Evolutionary conservation across 2,329 filamentous ascomycete genomes (phyloP), one percentile per base, ranked within the genome.

Genomic region (Alternaria arbusti): DNA sequence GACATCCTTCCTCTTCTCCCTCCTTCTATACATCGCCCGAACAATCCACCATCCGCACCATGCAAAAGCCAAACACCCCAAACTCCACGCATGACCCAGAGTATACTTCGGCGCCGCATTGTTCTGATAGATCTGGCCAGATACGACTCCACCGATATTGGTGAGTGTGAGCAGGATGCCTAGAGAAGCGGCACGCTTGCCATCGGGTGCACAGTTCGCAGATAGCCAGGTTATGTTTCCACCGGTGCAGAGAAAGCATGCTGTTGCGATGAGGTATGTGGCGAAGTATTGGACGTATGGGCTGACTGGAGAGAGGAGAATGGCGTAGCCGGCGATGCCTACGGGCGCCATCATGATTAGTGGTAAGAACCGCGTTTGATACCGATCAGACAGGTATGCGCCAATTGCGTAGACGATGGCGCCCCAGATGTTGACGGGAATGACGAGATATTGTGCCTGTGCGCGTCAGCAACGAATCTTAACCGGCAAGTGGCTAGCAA

Each of bases 381-480:
- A 81, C 40, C 67, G 76, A 57, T 83, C 80, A 0, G 78, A 79
- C 3, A 82, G 65, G 54, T 79, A 70, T 5, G 80, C 80, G 6
- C 79, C 80, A n/a, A 80, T 54, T 1, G 74, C 74, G 59, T 82
- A 82, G n/a, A 81, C 76, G 5, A 81, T 36, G 0, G 79, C 77
- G 2, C 79, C 81, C 80, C 79, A 82, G 23, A 82, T 45, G 56
- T 81, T 82, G n/a, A 81, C 78, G 1, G 80, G 80, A 17, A 82
- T 81, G 9, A 81, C 79, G 5, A 82, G 70, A 55, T 82, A 82
- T 65, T 76, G 73, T 13, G 72, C 68, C 70, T 74, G 15, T 12
- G 4, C 20, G 1, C 8, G 28, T 36, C 5, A 54, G 32, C 1
- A 1, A 0, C 1, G 32, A n/a, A 36, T n/a, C 0, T 0, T 9